A percentile compares a stretch with the other conserved stretches of the same genome.
phyloP scores from a whole-genome alignment of 225 moss, liverwort and hornwort genomes.

The Physcomitrellopsis africana region DNA sequence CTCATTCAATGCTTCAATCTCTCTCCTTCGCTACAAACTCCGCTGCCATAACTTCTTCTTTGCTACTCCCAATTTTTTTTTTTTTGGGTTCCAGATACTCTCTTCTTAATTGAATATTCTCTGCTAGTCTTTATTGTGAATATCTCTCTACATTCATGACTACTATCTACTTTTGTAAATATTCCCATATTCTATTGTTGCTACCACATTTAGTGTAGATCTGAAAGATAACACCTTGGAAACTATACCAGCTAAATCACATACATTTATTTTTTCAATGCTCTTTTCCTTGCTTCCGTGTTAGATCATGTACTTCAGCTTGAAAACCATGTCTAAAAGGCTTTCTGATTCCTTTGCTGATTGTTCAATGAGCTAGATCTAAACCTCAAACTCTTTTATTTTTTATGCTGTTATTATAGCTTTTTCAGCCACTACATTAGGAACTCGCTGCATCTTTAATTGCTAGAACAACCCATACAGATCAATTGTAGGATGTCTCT shows the following conservation, averaged over 20 bases:
- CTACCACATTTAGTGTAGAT: slow-evolving; percentile 14
- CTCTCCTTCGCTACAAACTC: too few relatives aligned
- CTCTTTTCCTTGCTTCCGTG: slow-evolving; percentile 50
- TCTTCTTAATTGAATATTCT: too few relatives aligned
- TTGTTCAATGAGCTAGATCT: slow-evolving; percentile 8
- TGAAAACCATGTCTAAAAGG: slow-evolving; percentile 45
- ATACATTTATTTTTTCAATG: slow-evolving; percentile 35
- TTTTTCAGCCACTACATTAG: slow-evolving; percentile 1
- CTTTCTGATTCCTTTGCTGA: neutral
- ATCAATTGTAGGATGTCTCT: neutral
- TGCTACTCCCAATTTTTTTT: too few relatives aligned
- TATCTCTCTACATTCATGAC: too few relatives aligned
- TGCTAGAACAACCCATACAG: neutral
- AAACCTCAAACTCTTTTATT: neutral
- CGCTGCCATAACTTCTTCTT: too few relatives aligned
- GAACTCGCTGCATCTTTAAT: neutral
- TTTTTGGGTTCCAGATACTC: too few relatives aligned
- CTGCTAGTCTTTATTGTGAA: too few relatives aligned
- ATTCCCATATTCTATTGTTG: too few relatives aligned
- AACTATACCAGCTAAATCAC: neutral
- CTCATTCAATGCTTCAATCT: too few relatives aligned
- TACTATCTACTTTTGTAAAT: too few relatives aligned
- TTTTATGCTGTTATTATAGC: neutral
- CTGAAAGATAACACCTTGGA: slow-evolving; percentile 36
- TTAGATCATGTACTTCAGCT: slow-evolving; percentile 56